These are phyloP conservation scores for Microsporum ferrugineum DNA, from an alignment of 2,329 filamentous ascomycete species.

Conservation along the genomic window DNA sequence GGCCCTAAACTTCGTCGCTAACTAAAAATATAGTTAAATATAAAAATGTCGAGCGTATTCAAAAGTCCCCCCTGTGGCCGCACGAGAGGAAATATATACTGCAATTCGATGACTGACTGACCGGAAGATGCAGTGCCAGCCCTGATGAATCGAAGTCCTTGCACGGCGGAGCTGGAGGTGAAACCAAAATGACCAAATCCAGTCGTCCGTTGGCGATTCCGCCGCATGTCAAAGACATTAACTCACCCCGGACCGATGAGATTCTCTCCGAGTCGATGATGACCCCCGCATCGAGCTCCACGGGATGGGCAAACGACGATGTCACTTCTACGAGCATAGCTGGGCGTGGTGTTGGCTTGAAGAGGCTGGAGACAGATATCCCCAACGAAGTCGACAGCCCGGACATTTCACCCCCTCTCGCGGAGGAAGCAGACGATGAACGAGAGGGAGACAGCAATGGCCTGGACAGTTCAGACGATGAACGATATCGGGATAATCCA, in stretches of 20 bases:
- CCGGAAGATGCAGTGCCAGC: not conserved
- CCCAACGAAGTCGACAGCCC: conserved; percentile 10
- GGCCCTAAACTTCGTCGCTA: not conserved
- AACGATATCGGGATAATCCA: conserved; percentile 7
- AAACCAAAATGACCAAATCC: conserved; percentile 1
- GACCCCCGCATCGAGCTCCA: conserved; percentile 27
- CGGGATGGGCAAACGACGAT: conserved; percentile 16
- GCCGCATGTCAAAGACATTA: not conserved
- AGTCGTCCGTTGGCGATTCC: not conserved
- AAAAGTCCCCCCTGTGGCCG: not conserved
- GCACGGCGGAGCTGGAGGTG: not conserved
- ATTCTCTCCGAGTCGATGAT: conserved; percentile 17
- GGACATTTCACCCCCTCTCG: conserved; percentile 15
- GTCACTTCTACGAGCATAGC: conserved; percentile 3
- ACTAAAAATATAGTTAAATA: not conserved
- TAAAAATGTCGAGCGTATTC: not conserved
- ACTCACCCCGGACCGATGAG: not conserved
- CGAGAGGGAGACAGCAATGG: not conserved
- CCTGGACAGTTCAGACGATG: not conserved
- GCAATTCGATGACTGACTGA: not conserved
- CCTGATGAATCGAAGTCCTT: not conserved
- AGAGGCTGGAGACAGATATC: conserved; percentile 29
- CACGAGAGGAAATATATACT: not conserved
- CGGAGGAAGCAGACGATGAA: conserved; percentile 19
- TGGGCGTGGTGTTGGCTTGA: conserved; percentile 12